Conservation (phyloP, 1,284 basidiomycete genomes). For the Takashimella tepidaria region DNA sequence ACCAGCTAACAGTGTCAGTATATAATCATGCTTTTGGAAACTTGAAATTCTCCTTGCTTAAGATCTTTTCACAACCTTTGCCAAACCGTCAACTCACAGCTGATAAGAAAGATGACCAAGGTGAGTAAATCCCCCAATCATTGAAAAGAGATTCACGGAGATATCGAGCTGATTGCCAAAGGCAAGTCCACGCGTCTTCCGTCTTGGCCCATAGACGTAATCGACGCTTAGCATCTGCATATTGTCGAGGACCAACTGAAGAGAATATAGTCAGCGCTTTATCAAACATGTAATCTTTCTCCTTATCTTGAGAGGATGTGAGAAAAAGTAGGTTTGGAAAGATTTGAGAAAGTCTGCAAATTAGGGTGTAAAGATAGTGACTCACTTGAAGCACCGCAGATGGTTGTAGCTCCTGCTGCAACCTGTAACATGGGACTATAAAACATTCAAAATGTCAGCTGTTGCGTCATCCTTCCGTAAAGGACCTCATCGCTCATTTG, state of each 20-base stretch:
- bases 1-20: slow-evolving; percentile 18
- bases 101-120: slow-evolving; percentile 37
- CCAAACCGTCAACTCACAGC: slow-evolving; percentile 35
- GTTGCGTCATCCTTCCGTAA: too few species aligned
- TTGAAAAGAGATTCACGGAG: slow-evolving; percentile 30
- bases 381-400: slow-evolving; percentile 33
- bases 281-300: not conserved
- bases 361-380: not conserved
- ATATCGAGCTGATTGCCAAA: slow-evolving; percentile 41
- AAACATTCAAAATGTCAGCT: too few species aligned
- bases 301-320: too few species aligned
- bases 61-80: too few species aligned
- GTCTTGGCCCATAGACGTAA: slow-evolving; percentile 35
- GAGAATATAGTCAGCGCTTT: not conserved
- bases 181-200: slow-evolving; percentile 39
- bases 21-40: too few species aligned
- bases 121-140: slow-evolving; percentile 38
- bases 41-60: too few species aligned
- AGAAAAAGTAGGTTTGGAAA: too few species aligned
- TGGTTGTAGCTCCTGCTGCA: slow-evolving; percentile 29
- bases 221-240: slow-evolving; percentile 30
- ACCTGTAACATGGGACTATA: slow-evolving; percentile 38
- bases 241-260: slow-evolving; percentile 28
- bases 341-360: not conserved
- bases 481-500: too few species aligned